A percentile compares a stretch with the other conserved stretches of the same genome.
Conservation (phyloP, 176 grass and related monocot genomes). For the Lolium rigidum region DNA sequence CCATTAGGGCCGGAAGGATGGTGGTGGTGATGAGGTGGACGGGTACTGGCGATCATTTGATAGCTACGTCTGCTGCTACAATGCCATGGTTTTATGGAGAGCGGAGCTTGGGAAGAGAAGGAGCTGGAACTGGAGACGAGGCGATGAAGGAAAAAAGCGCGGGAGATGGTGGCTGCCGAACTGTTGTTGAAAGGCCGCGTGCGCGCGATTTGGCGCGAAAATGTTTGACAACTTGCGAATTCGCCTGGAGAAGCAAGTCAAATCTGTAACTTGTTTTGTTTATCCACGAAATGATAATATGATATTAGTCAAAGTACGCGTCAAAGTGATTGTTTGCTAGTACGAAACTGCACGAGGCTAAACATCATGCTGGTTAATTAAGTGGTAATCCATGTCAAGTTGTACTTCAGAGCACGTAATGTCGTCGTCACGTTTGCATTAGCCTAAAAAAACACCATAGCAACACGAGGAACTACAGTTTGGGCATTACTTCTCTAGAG, state of each 20-base stretch:
- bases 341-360: background rate
- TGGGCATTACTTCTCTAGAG: too few relatives aligned
- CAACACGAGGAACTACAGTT: too few relatives aligned
- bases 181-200: constrained; percentile 36
- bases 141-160: constrained; percentile 49
- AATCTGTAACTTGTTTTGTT: background rate
- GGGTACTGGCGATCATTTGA: constrained; percentile 26
- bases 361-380: background rate
- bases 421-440: background rate
- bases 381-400: background rate
- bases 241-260: background rate
- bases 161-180: constrained; percentile 60
- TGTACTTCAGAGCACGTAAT: background rate
- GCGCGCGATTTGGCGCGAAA: background rate
- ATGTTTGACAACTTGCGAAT: background rate
- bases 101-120: background rate
- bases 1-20: constrained; percentile 2
- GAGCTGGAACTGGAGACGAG: constrained; percentile 40
- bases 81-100: constrained; percentile 65
- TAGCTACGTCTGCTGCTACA: constrained; percentile 61
- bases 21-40: constrained; percentile 27
- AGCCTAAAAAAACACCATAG: too few relatives aligned
- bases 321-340: background rate
- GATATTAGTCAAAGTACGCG: constrained; percentile 4
- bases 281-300: background rate